Percentiles rank a stretch among this genome's conserved stretches.
phyloP scores from a whole-genome alignment of 2,329 filamentous ascomycete species.

The Nemania sp. region DNA sequence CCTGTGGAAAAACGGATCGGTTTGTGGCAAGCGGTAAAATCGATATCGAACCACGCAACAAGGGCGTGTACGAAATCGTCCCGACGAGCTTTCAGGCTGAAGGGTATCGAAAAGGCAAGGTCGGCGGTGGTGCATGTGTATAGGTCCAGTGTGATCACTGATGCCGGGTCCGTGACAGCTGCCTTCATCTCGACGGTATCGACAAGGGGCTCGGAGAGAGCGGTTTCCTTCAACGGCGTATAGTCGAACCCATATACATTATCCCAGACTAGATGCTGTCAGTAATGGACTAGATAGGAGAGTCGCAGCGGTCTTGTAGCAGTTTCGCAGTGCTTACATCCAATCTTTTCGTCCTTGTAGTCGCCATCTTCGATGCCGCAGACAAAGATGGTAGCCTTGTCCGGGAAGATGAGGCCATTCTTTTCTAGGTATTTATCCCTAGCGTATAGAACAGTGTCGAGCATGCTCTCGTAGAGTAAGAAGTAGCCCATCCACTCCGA shows the following conservation, averaged over 20 bases:
- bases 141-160: constrained; percentile 86
- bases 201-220: constrained; percentile 92
- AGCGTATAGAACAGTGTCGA: constrained; percentile 96
- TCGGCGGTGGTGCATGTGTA: constrained; percentile 86
- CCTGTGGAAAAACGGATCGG: constrained; percentile 95
- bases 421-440: constrained; percentile 87
- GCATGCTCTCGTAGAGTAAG: constrained; percentile 97
- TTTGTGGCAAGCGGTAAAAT: constrained; percentile 98
- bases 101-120: constrained; percentile 80
- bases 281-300: constrained; percentile 19
- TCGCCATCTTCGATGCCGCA: constrained; percentile 98
- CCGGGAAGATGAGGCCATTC: constrained; percentile 93
- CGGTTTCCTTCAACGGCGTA: constrained; percentile 87
- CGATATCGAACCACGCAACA: constrained; percentile 99
- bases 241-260: constrained; percentile 99
- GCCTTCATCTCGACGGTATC: constrained; percentile 98
- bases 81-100: constrained; percentile 74
- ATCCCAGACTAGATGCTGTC: constrained; percentile 78
- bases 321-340: constrained; percentile 66
- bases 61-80: constrained; percentile 96
- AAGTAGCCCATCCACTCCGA: constrained; percentile 99
- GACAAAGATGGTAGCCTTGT: constrained; percentile 97
- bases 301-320: not conserved
- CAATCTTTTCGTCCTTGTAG: constrained; percentile 99
- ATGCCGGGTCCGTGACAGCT: constrained; percentile 86